phyloP scores from a whole-genome alignment of 106 monocot genomes.

The Dactylorhiza incarnata region DNA sequence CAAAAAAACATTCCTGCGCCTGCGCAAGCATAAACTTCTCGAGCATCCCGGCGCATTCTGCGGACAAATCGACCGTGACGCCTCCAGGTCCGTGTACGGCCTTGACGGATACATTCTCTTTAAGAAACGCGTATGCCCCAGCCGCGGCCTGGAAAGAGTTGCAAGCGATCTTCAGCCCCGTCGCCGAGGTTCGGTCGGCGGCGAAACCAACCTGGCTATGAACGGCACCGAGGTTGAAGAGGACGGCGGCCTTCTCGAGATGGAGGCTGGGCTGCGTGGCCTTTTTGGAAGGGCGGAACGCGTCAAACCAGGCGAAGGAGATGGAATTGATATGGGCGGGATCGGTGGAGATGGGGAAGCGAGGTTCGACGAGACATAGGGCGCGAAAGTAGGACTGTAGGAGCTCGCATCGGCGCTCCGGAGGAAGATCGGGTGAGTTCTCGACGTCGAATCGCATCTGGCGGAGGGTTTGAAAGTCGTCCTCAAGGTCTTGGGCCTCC shows the following conservation, averaged over 20 bases:
- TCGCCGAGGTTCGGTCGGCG: not conserved
- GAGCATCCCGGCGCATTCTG: conserved; percentile 58
- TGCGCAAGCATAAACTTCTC: conserved; percentile 70
- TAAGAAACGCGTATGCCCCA: conserved; percentile 43
- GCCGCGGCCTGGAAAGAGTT: conserved; percentile 45
- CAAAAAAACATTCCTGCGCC: conserved; percentile 76
- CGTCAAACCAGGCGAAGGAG: not conserved
- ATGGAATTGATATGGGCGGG: too few relatives aligned
- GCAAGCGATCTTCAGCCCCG: conserved; percentile 29
- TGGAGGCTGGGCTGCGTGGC: not conserved
- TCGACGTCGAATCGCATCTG: not conserved
- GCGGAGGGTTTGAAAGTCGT: not conserved
- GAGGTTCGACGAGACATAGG: not conserved
- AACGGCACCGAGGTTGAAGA: not conserved
- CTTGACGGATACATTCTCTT: conserved; percentile 32
- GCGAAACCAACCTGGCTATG: not conserved
- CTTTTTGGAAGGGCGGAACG: not conserved
- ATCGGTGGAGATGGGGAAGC: not conserved
- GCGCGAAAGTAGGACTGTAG: not conserved
- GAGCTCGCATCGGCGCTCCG: not conserved
- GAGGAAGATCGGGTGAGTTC: not conserved
- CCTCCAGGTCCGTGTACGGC: conserved; percentile 14
- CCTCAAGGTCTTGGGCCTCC: not conserved
- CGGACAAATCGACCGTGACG: conserved; percentile 36
- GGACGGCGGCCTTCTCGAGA: too few relatives aligned